A percentile compares a stretch with the other conserved stretches of the same genome.
These are phyloP conservation scores for Neoboletus magnificus DNA, from an alignment of 768 basidiomycete genomes.

Conservation along the genomic window DNA sequence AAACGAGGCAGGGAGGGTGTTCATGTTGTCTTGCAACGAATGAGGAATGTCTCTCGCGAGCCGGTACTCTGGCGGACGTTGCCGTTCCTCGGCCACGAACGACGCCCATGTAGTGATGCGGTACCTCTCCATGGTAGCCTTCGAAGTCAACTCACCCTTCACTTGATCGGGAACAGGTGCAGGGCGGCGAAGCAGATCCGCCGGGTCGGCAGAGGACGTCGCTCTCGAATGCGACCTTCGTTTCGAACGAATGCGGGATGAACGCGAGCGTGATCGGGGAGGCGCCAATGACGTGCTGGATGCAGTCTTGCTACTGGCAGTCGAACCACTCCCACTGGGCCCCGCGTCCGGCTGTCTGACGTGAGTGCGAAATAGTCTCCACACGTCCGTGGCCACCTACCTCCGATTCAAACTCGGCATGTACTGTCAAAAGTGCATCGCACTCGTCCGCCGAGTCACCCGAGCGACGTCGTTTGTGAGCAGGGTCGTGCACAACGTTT, in stretches of 20 bases:
- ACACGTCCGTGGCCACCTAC: not conserved
- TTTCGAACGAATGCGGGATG: not conserved
- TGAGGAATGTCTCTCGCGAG: slow-evolving; percentile 56
- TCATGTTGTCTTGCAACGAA: slow-evolving; percentile 62
- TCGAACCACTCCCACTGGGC: not conserved
- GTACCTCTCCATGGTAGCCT: not conserved
- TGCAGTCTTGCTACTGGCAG: slow-evolving; percentile 10
- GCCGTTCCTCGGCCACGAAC: slow-evolving; percentile 12
- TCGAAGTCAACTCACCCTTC: too few species aligned
- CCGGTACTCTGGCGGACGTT: slow-evolving; percentile 21
- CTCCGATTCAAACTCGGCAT: not conserved
- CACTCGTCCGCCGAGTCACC: slow-evolving; percentile 17
- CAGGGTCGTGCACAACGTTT: not conserved
- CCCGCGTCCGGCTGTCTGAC: slow-evolving; percentile 1
- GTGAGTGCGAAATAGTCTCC: not conserved
- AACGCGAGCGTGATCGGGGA: not conserved
- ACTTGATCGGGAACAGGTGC: not conserved
- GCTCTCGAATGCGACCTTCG: not conserved
- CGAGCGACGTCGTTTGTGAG: not conserved
- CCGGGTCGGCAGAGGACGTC: not conserved
- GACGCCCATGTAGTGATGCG: slow-evolving; percentile 25
- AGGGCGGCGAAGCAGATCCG: not conserved
- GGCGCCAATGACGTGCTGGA: slow-evolving; percentile 15
- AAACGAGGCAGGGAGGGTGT: slow-evolving; percentile 42
- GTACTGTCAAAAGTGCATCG: slow-evolving; percentile 7